phyloP scores from a whole-genome alignment of 805 yeast genomes.

The Metschnikowia aberdeeniae region DNA sequence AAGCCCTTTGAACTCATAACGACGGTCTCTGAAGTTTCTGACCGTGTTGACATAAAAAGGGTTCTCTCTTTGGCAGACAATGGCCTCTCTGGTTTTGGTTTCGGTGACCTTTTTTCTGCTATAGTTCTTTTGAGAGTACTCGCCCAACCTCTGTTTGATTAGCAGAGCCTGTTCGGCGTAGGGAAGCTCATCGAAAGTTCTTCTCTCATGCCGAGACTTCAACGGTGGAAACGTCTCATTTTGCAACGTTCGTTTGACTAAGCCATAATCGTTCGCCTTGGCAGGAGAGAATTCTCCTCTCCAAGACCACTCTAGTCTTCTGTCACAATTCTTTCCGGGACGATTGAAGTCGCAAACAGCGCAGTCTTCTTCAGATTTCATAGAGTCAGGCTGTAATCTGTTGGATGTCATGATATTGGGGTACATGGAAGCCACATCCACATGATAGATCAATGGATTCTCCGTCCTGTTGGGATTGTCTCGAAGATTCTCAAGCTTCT shows the following conservation, averaged over 20 bases:
- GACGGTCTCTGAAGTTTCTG: conserved; percentile 87
- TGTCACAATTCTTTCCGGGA: conserved; percentile 90
- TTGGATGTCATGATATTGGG: conserved; percentile 98
- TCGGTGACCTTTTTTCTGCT: conserved; percentile 77
- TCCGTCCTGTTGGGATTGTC: conserved; percentile 64
- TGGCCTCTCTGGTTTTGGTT: conserved; percentile 84
- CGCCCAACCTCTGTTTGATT: conserved; percentile 73
- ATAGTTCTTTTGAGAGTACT: conserved; percentile 81
- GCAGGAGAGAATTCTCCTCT: conserved; percentile 96
- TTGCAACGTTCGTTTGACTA: conserved; percentile 81
- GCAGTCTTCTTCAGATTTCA: conserved; percentile 92
- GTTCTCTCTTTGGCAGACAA: conserved; percentile 94
- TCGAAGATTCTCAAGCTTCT: conserved; percentile 54
- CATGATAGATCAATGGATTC: conserved; percentile 87
- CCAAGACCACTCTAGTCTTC: conserved; percentile 95
- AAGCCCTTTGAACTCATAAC: conserved; percentile 90
- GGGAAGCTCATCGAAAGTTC: conserved; percentile 72
- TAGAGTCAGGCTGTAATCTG: conserved; percentile 95
- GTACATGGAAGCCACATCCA: conserved; percentile 99
- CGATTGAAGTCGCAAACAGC: conserved; percentile 96
- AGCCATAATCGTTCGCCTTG: conserved; percentile 81
- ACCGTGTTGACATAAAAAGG: conserved; percentile 97
- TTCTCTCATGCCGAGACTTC: conserved; percentile 50
- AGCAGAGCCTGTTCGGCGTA: conserved; percentile 72
- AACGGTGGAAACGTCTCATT: conserved; percentile 71